Percentiles rank a stretch among this genome's conserved stretches.
Evolutionary conservation across 345 rosid genomes (phyloP).

Genomic region (Syzygium aqueum): DNA sequence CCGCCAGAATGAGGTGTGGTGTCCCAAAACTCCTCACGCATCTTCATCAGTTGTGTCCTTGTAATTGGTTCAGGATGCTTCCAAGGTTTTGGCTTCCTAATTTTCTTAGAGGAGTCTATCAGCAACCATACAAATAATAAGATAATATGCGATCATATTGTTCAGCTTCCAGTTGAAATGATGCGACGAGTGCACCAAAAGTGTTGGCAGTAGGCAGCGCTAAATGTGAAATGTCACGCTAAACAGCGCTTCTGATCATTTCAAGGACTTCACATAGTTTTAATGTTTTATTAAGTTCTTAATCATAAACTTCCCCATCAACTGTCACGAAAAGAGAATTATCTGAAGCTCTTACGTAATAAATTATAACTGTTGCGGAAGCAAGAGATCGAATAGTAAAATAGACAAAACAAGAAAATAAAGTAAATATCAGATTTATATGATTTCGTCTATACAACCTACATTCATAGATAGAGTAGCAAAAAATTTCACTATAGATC

Average conservation of each 20-base stretch:
- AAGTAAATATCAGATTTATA: too few species aligned
- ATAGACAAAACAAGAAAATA: too few species aligned
- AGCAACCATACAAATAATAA: neutral
- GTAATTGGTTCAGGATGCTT: slow-evolving; percentile 64
- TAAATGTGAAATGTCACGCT: neutral
- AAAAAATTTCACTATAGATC: too few species aligned
- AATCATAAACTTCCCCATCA: neutral
- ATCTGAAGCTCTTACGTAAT: neutral
- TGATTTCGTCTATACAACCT: too few species aligned
- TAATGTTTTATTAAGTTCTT: neutral
- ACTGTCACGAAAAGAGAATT: neutral
- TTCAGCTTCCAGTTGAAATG: neutral
- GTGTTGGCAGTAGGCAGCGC: neutral
- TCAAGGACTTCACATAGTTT: neutral
- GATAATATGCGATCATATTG: neutral
- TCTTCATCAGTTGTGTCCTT: slow-evolving; percentile 35
- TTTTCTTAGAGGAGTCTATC: slow-evolving; percentile 17
- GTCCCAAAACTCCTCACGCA: slow-evolving; percentile 87
- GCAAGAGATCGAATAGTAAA: too few species aligned
- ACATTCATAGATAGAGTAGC: too few species aligned
- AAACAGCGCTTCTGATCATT: neutral
- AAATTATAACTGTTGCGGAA: neutral
- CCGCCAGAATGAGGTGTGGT: slow-evolving; percentile 86
- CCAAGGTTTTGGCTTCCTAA: slow-evolving; percentile 65
- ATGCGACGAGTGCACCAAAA: neutral